Evolutionary conservation across 2,329 filamentous ascomycete genomes (phyloP).

Genomic region (Penicillium sp.): DNA sequence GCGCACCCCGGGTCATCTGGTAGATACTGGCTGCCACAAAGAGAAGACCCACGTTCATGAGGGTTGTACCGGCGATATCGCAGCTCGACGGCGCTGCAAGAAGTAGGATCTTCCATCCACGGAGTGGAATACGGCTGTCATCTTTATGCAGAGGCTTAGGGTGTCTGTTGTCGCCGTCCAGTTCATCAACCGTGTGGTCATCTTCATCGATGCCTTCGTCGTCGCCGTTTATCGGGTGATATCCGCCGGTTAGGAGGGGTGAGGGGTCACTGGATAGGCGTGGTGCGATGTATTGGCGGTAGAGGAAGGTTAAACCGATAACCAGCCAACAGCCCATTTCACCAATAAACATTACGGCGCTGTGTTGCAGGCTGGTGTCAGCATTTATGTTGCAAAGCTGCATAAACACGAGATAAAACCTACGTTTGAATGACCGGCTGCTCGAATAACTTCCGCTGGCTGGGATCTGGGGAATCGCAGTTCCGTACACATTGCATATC

Average conservation of each 20-base stretch:
- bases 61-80: slow-evolving; percentile 90
- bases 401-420: slow-evolving; percentile 13
- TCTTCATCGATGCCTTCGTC: slow-evolving; percentile 50
- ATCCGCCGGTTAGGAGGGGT: slow-evolving; percentile 54
- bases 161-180: slow-evolving; percentile 43
- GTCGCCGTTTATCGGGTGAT: slow-evolving; percentile 60
- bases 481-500: slow-evolving; percentile 96
- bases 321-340: slow-evolving; percentile 97
- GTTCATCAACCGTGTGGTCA: slow-evolving; percentile 44
- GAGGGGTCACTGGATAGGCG: slow-evolving; percentile 39
- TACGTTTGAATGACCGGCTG: slow-evolving; percentile 92
- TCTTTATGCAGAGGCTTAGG: slow-evolving; percentile 54
- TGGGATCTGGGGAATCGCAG: slow-evolving; percentile 69
- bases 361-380: slow-evolving; percentile 19
- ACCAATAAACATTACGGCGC: slow-evolving; percentile 92
- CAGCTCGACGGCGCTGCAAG: slow-evolving; percentile 85
- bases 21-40: slow-evolving; percentile 96
- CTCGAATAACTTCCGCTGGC: slow-evolving; percentile 72
- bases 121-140: slow-evolving; percentile 60
- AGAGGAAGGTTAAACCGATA: slow-evolving; percentile 67
- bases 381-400: not conserved
- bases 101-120: slow-evolving; percentile 68
- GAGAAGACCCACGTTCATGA: slow-evolving; percentile 94
- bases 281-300: slow-evolving; percentile 54
- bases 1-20: slow-evolving; percentile 94